A percentile compares a stretch with the other conserved stretches of the same genome.
Conservation (phyloP, 2,329 filamentous ascomycete species). For the Taxawa tesnikishii region DNA sequence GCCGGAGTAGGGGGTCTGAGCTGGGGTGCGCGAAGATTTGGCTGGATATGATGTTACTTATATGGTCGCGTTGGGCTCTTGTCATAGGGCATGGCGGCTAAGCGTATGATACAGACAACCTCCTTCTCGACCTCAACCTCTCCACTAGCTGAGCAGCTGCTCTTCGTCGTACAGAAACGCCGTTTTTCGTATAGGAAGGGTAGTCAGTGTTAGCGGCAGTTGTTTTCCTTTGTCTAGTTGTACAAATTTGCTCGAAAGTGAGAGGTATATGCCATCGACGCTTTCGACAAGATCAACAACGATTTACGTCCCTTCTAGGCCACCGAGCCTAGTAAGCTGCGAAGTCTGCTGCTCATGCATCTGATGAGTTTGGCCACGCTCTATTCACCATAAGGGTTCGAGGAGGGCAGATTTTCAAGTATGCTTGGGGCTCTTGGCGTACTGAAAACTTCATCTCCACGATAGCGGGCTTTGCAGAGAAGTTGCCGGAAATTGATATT, state of each 20-base stretch:
- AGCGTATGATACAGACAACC: no score
- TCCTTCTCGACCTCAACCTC: no score
- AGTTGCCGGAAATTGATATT: conserved; percentile 45
- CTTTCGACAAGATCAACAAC: conserved; percentile 43
- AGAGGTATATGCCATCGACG: conserved; percentile 46
- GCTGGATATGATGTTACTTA: no score
- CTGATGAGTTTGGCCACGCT: conserved; percentile 38
- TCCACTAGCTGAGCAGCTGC: no score
- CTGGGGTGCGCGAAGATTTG: no score
- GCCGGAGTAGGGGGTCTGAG: no score
- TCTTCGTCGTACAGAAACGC: no score
- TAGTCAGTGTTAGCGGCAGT: no score
- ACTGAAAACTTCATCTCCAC: not conserved
- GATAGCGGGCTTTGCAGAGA: not conserved
- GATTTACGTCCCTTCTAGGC: conserved; percentile 42
- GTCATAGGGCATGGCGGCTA: no score
- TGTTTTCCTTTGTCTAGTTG: conserved; percentile 37
- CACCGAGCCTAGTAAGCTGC: conserved; percentile 33
- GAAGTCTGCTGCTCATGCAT: conserved; percentile 36
- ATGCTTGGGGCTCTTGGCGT: conserved; percentile 9
- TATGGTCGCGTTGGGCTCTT: no score
- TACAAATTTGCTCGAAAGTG: conserved; percentile 40
- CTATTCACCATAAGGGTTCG: conserved; percentile 32
- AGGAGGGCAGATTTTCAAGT: conserved; percentile 7
- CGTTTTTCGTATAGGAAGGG: no score